These are phyloP conservation scores for Starmerella bombi DNA, from an alignment of 805 yeast species.

Conservation along the genomic window DNA sequence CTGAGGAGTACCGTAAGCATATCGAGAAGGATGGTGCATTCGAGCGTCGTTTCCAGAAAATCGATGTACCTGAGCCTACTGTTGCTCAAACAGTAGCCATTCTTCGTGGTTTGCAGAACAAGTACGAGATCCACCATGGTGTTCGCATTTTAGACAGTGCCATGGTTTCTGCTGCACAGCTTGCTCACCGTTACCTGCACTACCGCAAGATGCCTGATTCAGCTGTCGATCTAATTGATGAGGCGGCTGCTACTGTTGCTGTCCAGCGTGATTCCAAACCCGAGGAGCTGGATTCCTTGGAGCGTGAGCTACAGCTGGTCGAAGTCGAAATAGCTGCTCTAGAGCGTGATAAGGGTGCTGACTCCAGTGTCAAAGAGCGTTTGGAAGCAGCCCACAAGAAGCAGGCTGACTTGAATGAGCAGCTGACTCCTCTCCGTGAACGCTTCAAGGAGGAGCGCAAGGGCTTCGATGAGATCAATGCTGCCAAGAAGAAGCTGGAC, in stretches of 20 bases:
- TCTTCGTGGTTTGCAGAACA: constrained; percentile 87
- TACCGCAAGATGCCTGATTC: constrained; percentile 94
- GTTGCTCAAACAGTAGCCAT: constrained; percentile 89
- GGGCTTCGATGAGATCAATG: constrained; percentile 81
- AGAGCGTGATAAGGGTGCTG: constrained; percentile 87
- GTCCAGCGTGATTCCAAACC: constrained; percentile 98
- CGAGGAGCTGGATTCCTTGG: constrained; percentile 86
- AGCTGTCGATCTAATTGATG: constrained; percentile 92
- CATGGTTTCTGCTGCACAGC: constrained; percentile 81
- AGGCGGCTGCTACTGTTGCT: constrained; percentile 92
- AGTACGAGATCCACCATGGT: constrained; percentile 94
- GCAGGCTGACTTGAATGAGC: constrained; percentile 74
- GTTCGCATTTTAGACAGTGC: constrained; percentile 93
- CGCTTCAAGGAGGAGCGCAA: constrained; percentile 75
- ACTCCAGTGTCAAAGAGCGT: constrained; percentile 71
- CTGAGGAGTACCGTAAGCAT: constrained; percentile 82
- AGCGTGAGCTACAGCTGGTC: constrained; percentile 78
- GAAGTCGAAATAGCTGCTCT: constrained; percentile 95
- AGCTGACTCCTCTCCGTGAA: constrained; percentile 70
- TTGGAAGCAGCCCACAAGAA: constrained; percentile 63
- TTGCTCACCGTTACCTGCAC: constrained; percentile 87
- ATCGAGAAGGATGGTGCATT: constrained; percentile 97
- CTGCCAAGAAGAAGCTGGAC: constrained; percentile 79
- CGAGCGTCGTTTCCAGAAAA: constrained; percentile 95
- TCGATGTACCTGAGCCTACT: constrained; percentile 90